Evolutionary conservation across 2,329 filamentous ascomycete genomes (phyloP), one percentile per base, ranked within the genome.

Genomic region (Monilinia vaccinii-corymbosi): DNA sequence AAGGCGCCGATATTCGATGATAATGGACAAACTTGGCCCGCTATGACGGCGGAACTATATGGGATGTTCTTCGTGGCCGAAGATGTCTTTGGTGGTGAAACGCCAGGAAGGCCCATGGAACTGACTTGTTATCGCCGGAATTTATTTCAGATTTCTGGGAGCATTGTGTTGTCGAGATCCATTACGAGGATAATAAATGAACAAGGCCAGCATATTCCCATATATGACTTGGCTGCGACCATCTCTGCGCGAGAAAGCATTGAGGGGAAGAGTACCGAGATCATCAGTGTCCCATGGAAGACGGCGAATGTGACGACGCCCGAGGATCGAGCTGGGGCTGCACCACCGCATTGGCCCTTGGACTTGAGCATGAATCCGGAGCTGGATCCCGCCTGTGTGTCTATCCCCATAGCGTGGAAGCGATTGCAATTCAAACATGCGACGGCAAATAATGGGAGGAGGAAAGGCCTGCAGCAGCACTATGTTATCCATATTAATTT

Each of bases 251-350:
- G 88, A 4, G 93, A 97, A 74, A 96, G 91, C 6, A 95, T 97
- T 53, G 93, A 97, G 71, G 89, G 90, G 52, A 96, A 96, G 70
- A 70, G 84, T 0, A 93, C 95, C 7, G 95, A 97, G 75, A 96
- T 97, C 63, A 97, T 97, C 61, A 94, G 88, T 0, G 94, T 97
- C 51, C 93, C 93, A 0, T 97, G 93, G 92, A 97, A 97, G 77
- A 95, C 70, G 6, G 63, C 67, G 25, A 64, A 62, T 23, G 62
- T 60, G 28, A 63, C 62, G 7, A 62, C 64, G 4, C 66, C 64
- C 6, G 68, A 72, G 44, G 71, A 73, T 44, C 68, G 69, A 62
- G 62, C 64, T 82, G 67, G 81, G 79, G 63, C 74, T 21, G 75
- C 81, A 4, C 84, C 84, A 40, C 78, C 81, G 0, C 77, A 78